These are phyloP conservation scores for Colletotrichum coccodes DNA, from an alignment of 2,329 filamentous ascomycete genomes.

Conservation along the genomic window DNA sequence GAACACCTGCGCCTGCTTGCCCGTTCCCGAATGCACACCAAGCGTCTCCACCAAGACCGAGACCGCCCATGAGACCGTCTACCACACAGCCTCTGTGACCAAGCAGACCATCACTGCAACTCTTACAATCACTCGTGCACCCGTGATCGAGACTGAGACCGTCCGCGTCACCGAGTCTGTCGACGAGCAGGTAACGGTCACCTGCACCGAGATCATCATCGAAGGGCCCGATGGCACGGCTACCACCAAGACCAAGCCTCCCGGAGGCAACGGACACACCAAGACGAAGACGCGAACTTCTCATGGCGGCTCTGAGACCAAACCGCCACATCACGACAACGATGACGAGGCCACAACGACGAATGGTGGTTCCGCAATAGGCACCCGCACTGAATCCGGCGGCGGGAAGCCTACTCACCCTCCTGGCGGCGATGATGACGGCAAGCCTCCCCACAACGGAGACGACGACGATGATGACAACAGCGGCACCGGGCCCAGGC, in stretches of 20 bases:
- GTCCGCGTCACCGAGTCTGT: neutral
- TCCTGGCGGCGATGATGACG: neutral
- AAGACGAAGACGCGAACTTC: neutral
- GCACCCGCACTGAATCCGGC: neutral
- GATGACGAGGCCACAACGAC: conserved; percentile 5
- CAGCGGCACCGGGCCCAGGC: neutral
- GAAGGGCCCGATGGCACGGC: conserved; percentile 12
- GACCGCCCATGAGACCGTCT: conserved; percentile 34
- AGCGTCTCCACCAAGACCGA: conserved; percentile 27
- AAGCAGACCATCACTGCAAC: conserved; percentile 37
- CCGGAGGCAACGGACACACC: neutral
- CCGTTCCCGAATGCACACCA: conserved; percentile 11
- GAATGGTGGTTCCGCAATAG: neutral
- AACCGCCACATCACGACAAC: neutral
- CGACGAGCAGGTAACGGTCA: conserved; percentile 19
- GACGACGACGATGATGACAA: neutral
- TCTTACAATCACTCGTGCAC: conserved; percentile 11
- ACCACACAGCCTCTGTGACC: conserved; percentile 29
- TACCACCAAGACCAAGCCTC: conserved; percentile 17
- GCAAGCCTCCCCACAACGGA: too few species aligned
- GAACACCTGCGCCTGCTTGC: conserved; percentile 28
- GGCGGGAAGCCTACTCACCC: neutral
- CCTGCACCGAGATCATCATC: conserved; percentile 23
- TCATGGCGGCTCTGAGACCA: neutral
- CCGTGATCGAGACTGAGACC: conserved; percentile 22